phyloP scores from a whole-genome alignment of 192 early-diverging fungal genomes.

The Piromyces finnis region DNA sequence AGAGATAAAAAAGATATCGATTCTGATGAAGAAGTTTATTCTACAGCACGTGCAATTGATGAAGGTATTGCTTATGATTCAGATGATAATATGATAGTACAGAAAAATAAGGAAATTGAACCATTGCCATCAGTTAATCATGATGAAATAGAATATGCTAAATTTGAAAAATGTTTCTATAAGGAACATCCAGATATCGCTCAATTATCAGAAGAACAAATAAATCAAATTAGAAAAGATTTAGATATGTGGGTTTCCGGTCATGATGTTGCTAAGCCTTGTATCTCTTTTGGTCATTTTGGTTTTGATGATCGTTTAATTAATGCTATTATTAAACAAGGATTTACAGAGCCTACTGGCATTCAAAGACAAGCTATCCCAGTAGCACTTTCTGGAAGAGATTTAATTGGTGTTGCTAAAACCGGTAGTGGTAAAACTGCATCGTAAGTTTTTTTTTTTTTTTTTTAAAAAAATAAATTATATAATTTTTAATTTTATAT shows the following conservation, averaged over 20 bases:
- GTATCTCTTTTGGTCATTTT: slow-evolving; percentile 73
- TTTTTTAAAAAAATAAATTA: no score
- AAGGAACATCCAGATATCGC: slow-evolving; percentile 62
- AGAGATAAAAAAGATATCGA: slow-evolving; percentile 23
- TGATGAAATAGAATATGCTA: slow-evolving; percentile 35
- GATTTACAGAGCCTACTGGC: slow-evolving; percentile 50
- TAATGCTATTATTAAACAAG: slow-evolving; percentile 33
- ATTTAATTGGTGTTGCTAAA: slow-evolving; percentile 69
- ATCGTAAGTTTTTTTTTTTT: slow-evolving; percentile 14
- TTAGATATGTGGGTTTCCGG: slow-evolving; percentile 52
- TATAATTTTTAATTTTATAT: no score
- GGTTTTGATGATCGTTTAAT: slow-evolving; percentile 56
- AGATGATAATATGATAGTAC: slow-evolving; percentile 7
- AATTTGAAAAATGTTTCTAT: slow-evolving; percentile 61
- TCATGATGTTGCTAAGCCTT: slow-evolving; percentile 39
- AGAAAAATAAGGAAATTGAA: slow-evolving; percentile 44
- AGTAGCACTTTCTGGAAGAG: slow-evolving; percentile 54
- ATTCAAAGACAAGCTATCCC: slow-evolving; percentile 68
- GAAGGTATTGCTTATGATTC: slow-evolving; percentile 3
- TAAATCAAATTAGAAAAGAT: slow-evolving; percentile 28
- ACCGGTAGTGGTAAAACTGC: slow-evolving; percentile 79
- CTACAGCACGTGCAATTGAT: slow-evolving; percentile 51
- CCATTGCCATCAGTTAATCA: slow-evolving; percentile 50
- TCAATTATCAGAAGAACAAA: slow-evolving; percentile 28
- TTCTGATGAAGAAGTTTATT: slow-evolving; percentile 74